Base-by-base conservation (phyloP, 495 filamentous ascomycete species). In the Hypoxylon fragiforme region DNA sequence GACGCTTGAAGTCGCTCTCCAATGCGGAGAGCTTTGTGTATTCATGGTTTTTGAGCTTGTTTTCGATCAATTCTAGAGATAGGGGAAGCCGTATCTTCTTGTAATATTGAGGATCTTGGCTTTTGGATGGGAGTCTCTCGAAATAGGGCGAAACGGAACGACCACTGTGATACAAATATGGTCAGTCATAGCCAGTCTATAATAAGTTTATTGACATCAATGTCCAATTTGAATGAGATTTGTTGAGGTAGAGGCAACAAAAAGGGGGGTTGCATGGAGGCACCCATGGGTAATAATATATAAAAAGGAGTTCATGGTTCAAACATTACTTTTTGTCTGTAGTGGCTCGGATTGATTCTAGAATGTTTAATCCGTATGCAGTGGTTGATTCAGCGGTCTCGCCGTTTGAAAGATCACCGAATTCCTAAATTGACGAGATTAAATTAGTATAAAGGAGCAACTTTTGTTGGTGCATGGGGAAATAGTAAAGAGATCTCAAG, bases 321-420 rank as follows among this genome's bases (percentile, higher is more conserved):
- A n/a, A n/a, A n/a, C n/a, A n/a, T 51, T 74, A 90, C 88, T 77
- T 84, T 72, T 90, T 91, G 69, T 90, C 88, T 54, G 77, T 81
- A 8, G 85, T 83, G 44, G 78, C 74, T 58, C 79, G 81, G 65
- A 90, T 77, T 60, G 79, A 80, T 40, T 85, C 80, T 6, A 90
- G 61, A 48, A 90, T 81, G 50, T 72, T 74, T 44, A 87, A 64
- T n/a, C 88, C 88, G 57, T 78, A 77, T 47, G 82, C 70, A 3
- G 83, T 85, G n/a, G 86, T 88, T 24, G 79, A 80, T 70, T 85
- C 82, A 26, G 65, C 54, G 30, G 73, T 85, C 65, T 87, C 83
- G 50, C 76, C 75, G 15, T 74, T 62, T 41, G 63, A 46, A 16
- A 77, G 67, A 43, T 77, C 70, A 28, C 64, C 66, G 47, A 62